Percentiles rank a stretch among this genome's conserved stretches.
These are phyloP conservation scores for Tulasnella sp. DNA, from an alignment of 768 basidiomycete species.

Conservation along the genomic window DNA sequence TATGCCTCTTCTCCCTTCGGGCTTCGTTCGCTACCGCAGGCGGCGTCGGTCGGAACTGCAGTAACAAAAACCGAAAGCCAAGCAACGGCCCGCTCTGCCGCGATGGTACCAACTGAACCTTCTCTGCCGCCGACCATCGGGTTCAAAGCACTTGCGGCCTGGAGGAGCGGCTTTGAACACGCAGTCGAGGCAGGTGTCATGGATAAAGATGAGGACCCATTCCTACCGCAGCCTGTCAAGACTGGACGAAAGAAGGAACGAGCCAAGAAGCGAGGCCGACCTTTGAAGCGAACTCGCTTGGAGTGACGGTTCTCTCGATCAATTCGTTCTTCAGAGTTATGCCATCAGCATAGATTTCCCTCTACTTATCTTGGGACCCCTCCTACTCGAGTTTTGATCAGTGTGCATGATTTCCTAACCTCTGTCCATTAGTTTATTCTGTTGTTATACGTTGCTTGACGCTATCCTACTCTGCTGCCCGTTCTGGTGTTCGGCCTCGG, in stretches of 20 bases:
- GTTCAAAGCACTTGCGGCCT: background rate
- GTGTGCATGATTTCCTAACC: too few relatives aligned
- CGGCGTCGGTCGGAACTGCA: background rate
- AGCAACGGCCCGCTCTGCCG: background rate
- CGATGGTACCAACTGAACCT: background rate
- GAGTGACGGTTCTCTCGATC: background rate
- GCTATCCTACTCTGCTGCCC: background rate
- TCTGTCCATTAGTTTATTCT: too few relatives aligned
- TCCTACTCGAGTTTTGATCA: background rate
- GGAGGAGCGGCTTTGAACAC: background rate
- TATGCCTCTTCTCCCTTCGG: background rate
- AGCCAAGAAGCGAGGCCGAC: background rate
- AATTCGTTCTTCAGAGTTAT: background rate
- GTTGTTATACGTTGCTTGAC: too few relatives aligned
- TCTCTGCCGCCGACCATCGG: background rate
- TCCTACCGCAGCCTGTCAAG: background rate
- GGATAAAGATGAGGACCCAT: background rate
- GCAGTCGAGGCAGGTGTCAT: background rate
- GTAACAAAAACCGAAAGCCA: background rate
- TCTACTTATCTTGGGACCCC: background rate
- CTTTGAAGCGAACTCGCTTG: background rate
- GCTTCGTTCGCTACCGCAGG: background rate
- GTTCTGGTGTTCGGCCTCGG: background rate
- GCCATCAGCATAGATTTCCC: too few relatives aligned
- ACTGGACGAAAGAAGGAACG: background rate